phyloP scores from a whole-genome alignment of 176 grass and related monocot species.

The Raddia distichophylla region DNA sequence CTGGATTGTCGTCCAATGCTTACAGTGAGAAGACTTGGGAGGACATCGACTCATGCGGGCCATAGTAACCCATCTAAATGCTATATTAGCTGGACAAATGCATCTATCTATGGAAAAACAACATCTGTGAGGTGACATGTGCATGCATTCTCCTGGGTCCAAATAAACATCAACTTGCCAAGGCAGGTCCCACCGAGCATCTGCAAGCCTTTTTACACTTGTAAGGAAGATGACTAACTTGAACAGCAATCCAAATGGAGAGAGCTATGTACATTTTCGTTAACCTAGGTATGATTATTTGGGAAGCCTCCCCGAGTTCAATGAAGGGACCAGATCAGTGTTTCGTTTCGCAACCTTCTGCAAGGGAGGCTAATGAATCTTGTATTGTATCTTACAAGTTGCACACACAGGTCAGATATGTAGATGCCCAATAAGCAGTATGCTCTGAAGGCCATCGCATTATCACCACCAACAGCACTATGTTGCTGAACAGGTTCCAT shows the following conservation, averaged over 20 bases:
- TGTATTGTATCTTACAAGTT: slow-evolving; percentile 66
- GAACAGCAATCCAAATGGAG: slow-evolving; percentile 57
- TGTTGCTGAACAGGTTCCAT: slow-evolving; percentile 37
- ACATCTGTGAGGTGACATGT: slow-evolving; percentile 42
- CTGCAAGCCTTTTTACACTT: slow-evolving; percentile 69
- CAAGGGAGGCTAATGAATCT: slow-evolving; percentile 92
- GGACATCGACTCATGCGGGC: slow-evolving; percentile 13
- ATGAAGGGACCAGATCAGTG: slow-evolving; percentile 44
- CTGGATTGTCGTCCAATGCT: slow-evolving; percentile 32
- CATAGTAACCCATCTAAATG: slow-evolving; percentile 32
- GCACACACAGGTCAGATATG: slow-evolving; percentile 48
- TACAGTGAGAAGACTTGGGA: slow-evolving; percentile 31
- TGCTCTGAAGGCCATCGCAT: slow-evolving; percentile 27
- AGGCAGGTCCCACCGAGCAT: slow-evolving; percentile 53
- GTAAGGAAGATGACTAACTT: slow-evolving; percentile 33
- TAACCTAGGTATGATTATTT: slow-evolving; percentile 80
- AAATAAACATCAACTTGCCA: slow-evolving; percentile 71
- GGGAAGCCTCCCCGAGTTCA: slow-evolving; percentile 58
- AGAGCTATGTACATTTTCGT: slow-evolving; percentile 83
- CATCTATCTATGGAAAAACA: slow-evolving; percentile 47
- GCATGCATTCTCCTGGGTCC: slow-evolving; percentile 51
- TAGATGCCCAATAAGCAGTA: slow-evolving; percentile 40
- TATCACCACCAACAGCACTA: neutral
- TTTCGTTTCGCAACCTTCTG: slow-evolving; percentile 49
- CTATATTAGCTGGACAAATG: slow-evolving; percentile 51